Percentiles rank a stretch among this genome's conserved stretches.
phyloP scores from a whole-genome alignment of 116 monocot genomes.

The Papilionanthe hybrid region DNA sequence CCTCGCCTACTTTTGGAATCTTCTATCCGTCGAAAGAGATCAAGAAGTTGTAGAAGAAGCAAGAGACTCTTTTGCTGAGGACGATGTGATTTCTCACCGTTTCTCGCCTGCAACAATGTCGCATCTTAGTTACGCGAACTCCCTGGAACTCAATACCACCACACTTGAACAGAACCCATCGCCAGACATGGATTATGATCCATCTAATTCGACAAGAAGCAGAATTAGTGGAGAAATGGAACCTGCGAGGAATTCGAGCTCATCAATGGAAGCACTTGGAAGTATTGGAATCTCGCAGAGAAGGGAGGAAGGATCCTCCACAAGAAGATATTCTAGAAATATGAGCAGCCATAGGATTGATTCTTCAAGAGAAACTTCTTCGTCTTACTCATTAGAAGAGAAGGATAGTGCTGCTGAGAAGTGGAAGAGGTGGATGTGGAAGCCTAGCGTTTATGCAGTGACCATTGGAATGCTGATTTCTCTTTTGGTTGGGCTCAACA shows the following conservation, averaged over 20 bases:
- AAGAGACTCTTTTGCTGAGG: conserved; percentile 29
- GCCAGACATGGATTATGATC: conserved; percentile 4
- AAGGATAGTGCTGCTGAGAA: conserved; percentile 15
- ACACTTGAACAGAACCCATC: conserved; percentile 1
- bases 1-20: conserved; percentile 53
- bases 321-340: neutral
- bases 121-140: conserved; percentile 23
- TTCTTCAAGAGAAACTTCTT: conserved; percentile 8
- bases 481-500: conserved; percentile 69
- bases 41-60: conserved; percentile 22
- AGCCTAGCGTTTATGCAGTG: conserved; percentile 54
- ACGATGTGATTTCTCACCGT: conserved; percentile 50
- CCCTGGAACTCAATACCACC: conserved; percentile 14
- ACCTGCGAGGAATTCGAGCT: neutral
- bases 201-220: conserved; percentile 14
- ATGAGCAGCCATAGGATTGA: neutral
- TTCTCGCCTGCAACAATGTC: conserved; percentile 80
- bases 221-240: conserved; percentile 7
- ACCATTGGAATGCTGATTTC: conserved; percentile 77
- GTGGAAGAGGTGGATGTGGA: conserved; percentile 59
- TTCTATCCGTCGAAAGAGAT: conserved; percentile 37
- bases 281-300: neutral
- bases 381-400: conserved; percentile 6
- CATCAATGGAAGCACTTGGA: neutral
- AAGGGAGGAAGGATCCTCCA: conserved; percentile 1